Evolutionary conservation across 2,329 filamentous ascomycete species (phyloP).

Genomic region (Graphium sp.): DNA sequence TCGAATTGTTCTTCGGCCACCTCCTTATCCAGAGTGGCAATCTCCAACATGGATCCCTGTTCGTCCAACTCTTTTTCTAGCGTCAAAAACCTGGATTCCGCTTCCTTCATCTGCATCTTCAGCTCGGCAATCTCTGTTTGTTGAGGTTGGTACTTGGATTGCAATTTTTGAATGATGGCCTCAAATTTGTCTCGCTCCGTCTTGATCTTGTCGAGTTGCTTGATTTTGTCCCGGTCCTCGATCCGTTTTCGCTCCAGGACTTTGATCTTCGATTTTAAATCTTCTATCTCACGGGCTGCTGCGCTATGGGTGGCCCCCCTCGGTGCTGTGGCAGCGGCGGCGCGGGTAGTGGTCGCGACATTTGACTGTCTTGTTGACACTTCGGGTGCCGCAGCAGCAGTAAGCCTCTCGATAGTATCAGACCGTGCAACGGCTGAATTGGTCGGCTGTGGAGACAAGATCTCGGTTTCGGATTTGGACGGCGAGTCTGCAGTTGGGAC

Average conservation of each 20-base stretch:
- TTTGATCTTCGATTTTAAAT: constrained; percentile 73
- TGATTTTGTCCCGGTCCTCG: constrained; percentile 76
- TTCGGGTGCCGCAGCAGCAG: constrained; percentile 15
- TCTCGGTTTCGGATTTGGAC: constrained; percentile 32
- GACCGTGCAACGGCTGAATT: constrained; percentile 34
- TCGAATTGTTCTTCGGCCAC: constrained; percentile 94
- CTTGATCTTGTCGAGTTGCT: constrained; percentile 59
- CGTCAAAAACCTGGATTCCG: constrained; percentile 46
- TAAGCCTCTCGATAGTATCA: constrained; percentile 33
- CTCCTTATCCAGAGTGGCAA: constrained; percentile 78
- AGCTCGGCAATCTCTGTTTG: constrained; percentile 65
- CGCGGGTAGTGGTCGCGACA: constrained; percentile 13
- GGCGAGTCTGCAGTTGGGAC: constrained; percentile 25
- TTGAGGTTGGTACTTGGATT: constrained; percentile 73
- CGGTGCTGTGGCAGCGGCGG: constrained; percentile 10
- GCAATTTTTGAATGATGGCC: constrained; percentile 74
- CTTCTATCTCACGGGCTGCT: constrained; percentile 56
- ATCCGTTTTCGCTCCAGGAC: constrained; percentile 73
- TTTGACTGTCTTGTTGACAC: constrained; percentile 8
- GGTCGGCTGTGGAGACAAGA: constrained; percentile 27
- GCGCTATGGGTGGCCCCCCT: constrained; percentile 28
- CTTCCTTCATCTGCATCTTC: constrained; percentile 62
- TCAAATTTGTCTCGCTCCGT: constrained; percentile 66
- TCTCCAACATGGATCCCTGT: constrained; percentile 64
- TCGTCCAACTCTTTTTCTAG: constrained; percentile 43